Evolutionary conservation across 768 basidiomycete genomes (phyloP), one percentile per base, ranked within the genome.

Genomic region (Boletus vinaceobasis): DNA sequence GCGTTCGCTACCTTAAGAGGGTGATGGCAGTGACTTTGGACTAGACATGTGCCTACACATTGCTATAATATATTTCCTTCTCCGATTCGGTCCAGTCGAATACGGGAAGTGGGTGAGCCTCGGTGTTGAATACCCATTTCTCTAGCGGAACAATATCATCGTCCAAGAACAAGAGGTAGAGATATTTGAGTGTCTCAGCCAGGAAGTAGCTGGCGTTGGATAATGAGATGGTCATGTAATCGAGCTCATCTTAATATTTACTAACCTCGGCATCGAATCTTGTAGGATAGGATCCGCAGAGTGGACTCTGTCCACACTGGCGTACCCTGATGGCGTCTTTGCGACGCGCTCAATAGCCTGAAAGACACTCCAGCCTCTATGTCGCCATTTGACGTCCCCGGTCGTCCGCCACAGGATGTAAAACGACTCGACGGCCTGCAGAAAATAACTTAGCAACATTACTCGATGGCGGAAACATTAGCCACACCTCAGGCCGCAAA

Each of bases 31-130:
- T 38, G 6, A 21, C 14, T 17, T n/a, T 11, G 38, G 40, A 27
- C 32, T 50, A 53, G 42, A 23, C 15, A 40, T 44, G 17, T 26
- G 23, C 17, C 44, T 21, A 44, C 19, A 17, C 15, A 33, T 15
- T 40, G 21, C 14, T 23, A 51, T 38, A 21, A 33, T 78, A 80
- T 46, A 61, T 62, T 50, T 70, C 62, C 56, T 73, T 79, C 66
- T 88, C 83, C 60, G 73, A 73, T 39, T 69, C 65, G 3, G 77
- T 82, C 87, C 85, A 88, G 44, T 75, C 62, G 61, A 89, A 86
- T 32, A 88, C 75, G 9, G 87, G 88, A 17, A 91, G 74, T 11
- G 90, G 87, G 66, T 92, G 91, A 5, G 89, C 91, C 69, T 86
- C 84, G 0, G 84, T 86, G 58, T 84, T 86, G 56, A 84, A 83